Evolutionary conservation across 1,139 yeast genomes (phyloP), one percentile per base, ranked within the genome.

Genomic region (Suhomyces choctaworum): DNA sequence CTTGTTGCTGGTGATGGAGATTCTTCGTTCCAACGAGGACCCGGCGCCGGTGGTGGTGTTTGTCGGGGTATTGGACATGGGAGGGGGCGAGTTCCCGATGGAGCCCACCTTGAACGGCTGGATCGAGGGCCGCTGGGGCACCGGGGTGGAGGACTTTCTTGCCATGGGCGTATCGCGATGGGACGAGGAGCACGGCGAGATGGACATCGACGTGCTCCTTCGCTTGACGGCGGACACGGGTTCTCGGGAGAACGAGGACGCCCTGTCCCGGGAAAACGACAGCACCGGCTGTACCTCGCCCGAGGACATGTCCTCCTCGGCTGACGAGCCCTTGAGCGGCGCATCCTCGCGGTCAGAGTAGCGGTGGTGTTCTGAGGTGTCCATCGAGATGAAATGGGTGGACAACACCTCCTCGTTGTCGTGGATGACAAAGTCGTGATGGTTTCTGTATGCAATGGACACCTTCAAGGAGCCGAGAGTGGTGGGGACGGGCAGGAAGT

Each of bases 381-480:
- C 82, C 47, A 75, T 54, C 29, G 61, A 61, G 32, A 73, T 58
- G 48, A 81, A 81, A 44, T 81, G 86, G 22, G 71, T 72, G 8
- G 85, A 76, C 21, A 82, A 57, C 3, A 80, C 60, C 36, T 78
- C 80, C 52, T 84, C 90, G 16, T 79, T 76, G 47, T 84, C 90
- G 44, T 72, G 76, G 13, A 87, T 66, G 26, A 73, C 65, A 58
- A 90, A 92, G 36, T 78, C 74, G 41, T 79, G 72, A 51, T 87
- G 85, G 25, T 68, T 71, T 40, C 98, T 73, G 53, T 84, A 90
- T 5, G 94, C 84, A 1, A 87, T 90, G 0, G 94, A 78, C 7
- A 87, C 73, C 43, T 79, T 72, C 32, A 92, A 60, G 2, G 82
- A 65, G 0, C 98, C 98, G 29, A 78, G 65, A 10, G 85, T 79